Conservation (phyloP, 306 rosid species). For the Heteromeles arbutifolia region DNA sequence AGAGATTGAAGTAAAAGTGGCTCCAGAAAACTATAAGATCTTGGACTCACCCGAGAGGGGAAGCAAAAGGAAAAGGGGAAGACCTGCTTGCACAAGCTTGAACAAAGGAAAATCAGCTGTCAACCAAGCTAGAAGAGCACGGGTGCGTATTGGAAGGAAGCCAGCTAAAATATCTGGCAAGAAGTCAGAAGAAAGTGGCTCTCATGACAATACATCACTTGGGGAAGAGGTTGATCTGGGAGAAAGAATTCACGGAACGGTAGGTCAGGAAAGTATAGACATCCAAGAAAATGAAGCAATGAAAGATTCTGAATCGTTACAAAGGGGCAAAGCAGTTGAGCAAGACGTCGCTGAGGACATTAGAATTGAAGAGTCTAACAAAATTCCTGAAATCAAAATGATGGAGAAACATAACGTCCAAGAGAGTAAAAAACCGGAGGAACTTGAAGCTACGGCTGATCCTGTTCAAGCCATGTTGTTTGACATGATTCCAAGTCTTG, state of each 20-base stretch:
- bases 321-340: slow-evolving; percentile 10
- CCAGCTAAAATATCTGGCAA: slow-evolving; percentile 57
- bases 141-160: slow-evolving; percentile 31
- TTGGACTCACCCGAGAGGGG: slow-evolving; percentile 29
- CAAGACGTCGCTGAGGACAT: slow-evolving; percentile 21
- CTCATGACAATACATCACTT: slow-evolving; percentile 22
- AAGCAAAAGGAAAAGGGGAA: slow-evolving; percentile 59
- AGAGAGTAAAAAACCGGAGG: slow-evolving; percentile 22
- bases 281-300: slow-evolving; percentile 10
- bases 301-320: slow-evolving; percentile 26
- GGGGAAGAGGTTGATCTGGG: slow-evolving; percentile 19
- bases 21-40: slow-evolving; percentile 16
- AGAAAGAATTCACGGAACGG: slow-evolving; percentile 14
- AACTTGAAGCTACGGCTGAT: slow-evolving; percentile 41
- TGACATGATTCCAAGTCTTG: slow-evolving; percentile 76
- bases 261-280: slow-evolving; percentile 14
- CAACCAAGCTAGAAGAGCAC: slow-evolving; percentile 45
- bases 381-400: slow-evolving; percentile 33
- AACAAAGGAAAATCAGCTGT: slow-evolving; percentile 31
- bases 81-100: slow-evolving; percentile 42
- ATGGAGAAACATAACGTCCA: slow-evolving; percentile 20
- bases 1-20: slow-evolving; percentile 27
- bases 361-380: slow-evolving; percentile 6
- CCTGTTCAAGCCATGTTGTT: slow-evolving; percentile 82
- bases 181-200: slow-evolving; percentile 52